Conservation (phyloP, 2,329 filamentous ascomycete genomes). For the Xenoacremonium recifei region DNA sequence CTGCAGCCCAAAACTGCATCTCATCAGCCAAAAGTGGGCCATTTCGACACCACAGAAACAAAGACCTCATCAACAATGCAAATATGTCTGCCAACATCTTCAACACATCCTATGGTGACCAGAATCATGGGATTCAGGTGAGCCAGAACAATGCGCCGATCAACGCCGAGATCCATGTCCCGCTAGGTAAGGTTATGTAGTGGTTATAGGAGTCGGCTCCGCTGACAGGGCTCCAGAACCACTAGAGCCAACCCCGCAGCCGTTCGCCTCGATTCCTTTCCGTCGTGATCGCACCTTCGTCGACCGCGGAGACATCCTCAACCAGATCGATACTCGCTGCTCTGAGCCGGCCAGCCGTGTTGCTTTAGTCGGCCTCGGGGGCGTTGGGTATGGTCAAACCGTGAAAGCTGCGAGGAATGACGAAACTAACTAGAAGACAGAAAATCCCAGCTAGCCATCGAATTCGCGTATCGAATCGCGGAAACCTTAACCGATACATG, state of each 20-base stretch:
- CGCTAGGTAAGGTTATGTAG: too few relatives aligned
- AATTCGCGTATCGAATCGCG: constrained; percentile 32
- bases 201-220: too few relatives aligned
- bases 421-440: not conserved
- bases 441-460: constrained; percentile 31
- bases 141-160: not conserved
- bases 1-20: too few relatives aligned
- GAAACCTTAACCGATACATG: constrained; percentile 24
- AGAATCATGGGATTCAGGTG: too few relatives aligned
- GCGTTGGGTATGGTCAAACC: constrained; percentile 21
- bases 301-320: constrained; percentile 24
- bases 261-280: constrained; percentile 23
- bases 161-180: not conserved
- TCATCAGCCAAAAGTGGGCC: too few relatives aligned
- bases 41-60: too few relatives aligned
- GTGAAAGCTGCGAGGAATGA: not conserved
- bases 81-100: too few relatives aligned
- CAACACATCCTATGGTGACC: too few relatives aligned
- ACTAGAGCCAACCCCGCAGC: not conserved
- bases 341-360: constrained; percentile 16
- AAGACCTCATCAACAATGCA: too few relatives aligned
- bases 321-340: constrained; percentile 19
- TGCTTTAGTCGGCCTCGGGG: constrained; percentile 34
- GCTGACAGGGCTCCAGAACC: too few relatives aligned
- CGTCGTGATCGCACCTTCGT: constrained; percentile 30